A percentile compares a stretch with the other conserved stretches of the same genome.
phyloP scores from a whole-genome alignment of 805 yeast species.

The Candida anglica region DNA sequence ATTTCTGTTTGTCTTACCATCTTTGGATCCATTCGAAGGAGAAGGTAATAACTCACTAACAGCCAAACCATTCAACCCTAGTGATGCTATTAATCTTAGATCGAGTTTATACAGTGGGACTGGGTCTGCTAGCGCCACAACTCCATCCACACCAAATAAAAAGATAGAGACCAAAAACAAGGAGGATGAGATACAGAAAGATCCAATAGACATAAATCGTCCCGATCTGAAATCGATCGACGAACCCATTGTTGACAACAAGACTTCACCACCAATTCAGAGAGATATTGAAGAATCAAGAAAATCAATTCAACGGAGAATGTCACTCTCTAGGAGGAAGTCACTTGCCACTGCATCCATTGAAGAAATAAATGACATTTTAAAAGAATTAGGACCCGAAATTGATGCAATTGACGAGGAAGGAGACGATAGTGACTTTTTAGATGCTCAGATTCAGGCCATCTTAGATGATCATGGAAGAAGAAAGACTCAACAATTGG shows the following conservation, averaged over 20 bases:
- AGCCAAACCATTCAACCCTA: constrained; percentile 49
- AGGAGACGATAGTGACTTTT: constrained; percentile 21
- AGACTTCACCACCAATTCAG: too few relatives aligned
- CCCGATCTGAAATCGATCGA: too few relatives aligned
- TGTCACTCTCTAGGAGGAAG: constrained; percentile 34
- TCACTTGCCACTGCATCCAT: constrained; percentile 34
- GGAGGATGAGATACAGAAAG: too few relatives aligned
- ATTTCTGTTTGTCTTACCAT: constrained; percentile 83
- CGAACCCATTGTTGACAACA: too few relatives aligned
- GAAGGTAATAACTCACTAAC: constrained; percentile 13
- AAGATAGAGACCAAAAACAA: too few relatives aligned
- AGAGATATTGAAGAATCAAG: constrained; percentile 7
- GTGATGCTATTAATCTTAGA: constrained; percentile 57
- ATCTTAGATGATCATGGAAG: constrained; percentile 21
- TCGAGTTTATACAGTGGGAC: constrained; percentile 40
- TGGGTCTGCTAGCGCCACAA: too few relatives aligned
- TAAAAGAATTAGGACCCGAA: constrained; percentile 32
- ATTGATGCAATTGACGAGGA: constrained; percentile 27
- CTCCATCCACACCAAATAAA: too few relatives aligned
- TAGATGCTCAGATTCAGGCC: constrained; percentile 30
- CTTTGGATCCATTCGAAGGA: constrained; percentile 41
- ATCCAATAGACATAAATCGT: too few relatives aligned
- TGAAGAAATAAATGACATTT: constrained; percentile 35
- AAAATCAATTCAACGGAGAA: constrained; percentile 20
- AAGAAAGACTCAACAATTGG: constrained; percentile 8